Percentiles rank a stretch among this genome's conserved stretches.
Evolutionary conservation across 345 rosid genomes (phyloP).

Genomic region (Arabis alpina): DNA sequence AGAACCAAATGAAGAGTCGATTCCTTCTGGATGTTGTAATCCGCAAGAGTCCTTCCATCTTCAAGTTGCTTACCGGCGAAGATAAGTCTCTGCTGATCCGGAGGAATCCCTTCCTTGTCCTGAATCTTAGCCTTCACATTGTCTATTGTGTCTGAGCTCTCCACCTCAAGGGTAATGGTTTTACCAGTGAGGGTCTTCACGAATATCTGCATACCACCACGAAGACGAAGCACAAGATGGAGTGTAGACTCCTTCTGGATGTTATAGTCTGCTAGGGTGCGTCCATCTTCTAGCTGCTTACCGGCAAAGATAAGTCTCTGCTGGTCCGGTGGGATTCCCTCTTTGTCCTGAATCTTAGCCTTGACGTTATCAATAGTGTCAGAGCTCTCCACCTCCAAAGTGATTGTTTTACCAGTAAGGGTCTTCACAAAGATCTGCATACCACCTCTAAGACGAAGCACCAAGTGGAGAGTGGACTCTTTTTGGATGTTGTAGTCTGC

Average conservation of each 20-base stretch:
- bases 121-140: constrained; percentile 33
- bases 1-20: constrained; percentile 37
- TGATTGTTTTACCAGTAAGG: constrained; percentile 17
- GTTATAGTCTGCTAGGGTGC: constrained; percentile 28
- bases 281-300: constrained; percentile 32
- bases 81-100: constrained; percentile 31
- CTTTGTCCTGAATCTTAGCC: constrained; percentile 34
- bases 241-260: constrained; percentile 36
- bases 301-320: constrained; percentile 42
- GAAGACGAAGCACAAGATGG: constrained; percentile 28
- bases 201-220: constrained; percentile 38
- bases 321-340: constrained; percentile 38
- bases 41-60: constrained; percentile 29
- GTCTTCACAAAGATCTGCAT: constrained; percentile 35
- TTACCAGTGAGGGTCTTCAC: constrained; percentile 33
- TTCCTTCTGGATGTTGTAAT: constrained; percentile 38
- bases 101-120: constrained; percentile 41
- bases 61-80: constrained; percentile 35
- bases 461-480: constrained; percentile 42
- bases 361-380: constrained; percentile 33
- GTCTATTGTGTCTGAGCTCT: constrained; percentile 33
- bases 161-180: constrained; percentile 34
- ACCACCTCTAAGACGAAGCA: constrained; percentile 46
- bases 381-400: constrained; percentile 33
- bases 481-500: constrained; percentile 50